Percentiles rank a stretch among this genome's conserved stretches.
Conservation (phyloP, 768 basidiomycete species). For the Russula emetica region DNA sequence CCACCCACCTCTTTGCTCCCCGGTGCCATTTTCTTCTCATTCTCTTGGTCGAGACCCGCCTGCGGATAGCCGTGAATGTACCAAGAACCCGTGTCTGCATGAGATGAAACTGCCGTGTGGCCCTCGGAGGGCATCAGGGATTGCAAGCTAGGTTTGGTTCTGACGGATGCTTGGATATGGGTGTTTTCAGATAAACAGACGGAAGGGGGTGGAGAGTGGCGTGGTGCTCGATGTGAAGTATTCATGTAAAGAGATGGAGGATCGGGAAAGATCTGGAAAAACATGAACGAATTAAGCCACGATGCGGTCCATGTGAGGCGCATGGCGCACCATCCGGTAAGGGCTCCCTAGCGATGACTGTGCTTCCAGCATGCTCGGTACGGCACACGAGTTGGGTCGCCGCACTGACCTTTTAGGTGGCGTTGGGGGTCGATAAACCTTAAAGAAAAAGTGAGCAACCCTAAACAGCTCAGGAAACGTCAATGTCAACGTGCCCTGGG, state of each 20-base stretch:
- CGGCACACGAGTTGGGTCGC: constrained; percentile 20
- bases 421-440: constrained; percentile 36
- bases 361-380: constrained; percentile 8
- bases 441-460: neutral
- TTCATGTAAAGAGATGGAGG: constrained; percentile 26
- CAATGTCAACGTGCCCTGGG: constrained; percentile 20
- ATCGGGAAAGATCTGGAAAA: constrained; percentile 24
- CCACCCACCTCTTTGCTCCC: neutral
- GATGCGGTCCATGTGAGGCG: neutral
- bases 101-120: constrained; percentile 18
- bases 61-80: constrained; percentile 14
- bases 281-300: neutral
- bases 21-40: neutral
- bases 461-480: neutral
- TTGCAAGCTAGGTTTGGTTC: constrained; percentile 18
- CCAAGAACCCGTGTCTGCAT: constrained; percentile 19
- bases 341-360: constrained; percentile 9
- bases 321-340: constrained; percentile 23
- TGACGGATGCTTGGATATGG: constrained; percentile 17
- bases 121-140: constrained; percentile 15
- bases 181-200: constrained; percentile 18
- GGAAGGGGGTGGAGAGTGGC: constrained; percentile 16
- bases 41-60: constrained; percentile 4
- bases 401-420: constrained; percentile 31
- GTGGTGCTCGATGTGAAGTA: constrained; percentile 9